Evolutionary conservation across 805 yeast genomes (phyloP), one percentile per base, ranked within the genome.

Genomic region (Myxozyma mucilagina): DNA sequence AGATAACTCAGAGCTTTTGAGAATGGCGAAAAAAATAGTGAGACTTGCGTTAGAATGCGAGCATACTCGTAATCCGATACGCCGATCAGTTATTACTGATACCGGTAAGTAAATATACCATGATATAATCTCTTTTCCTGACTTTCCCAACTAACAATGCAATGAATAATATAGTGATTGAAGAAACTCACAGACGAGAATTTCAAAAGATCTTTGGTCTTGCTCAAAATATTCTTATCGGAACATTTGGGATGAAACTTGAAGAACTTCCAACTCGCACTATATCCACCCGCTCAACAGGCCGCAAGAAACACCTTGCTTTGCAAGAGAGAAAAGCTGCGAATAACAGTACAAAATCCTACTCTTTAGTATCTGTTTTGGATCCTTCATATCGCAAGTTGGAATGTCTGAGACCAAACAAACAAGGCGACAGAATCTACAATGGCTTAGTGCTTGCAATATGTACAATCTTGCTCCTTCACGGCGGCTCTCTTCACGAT

Each of bases 11-110:
- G 65, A 56, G 16, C 24, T 62, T n/a, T 20, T 32, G 32, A 54
- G 67, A 9, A 57, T 64, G 66, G 67, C 63, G n/a, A 53, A 53
- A 45, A 63, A 63, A 18, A 47, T 64, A 29, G 66, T 62, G 16
- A 45, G 51, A 38, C 29, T 58, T 20, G 67, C 65, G 31, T 51
- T 64, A 10, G 58, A 56, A 13, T 29, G 29, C 32, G 67, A 58
- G 35, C 47, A 50, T 20, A 36, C 48, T 16, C 55, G 63, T 6
- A 36, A 20, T 13, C 63, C 67, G 5, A 9, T 64, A 3, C 63
- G 67, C 4, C 41, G 67, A 20, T 20, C 34, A 4, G 49, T 24
- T 36, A 63, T 64, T 10, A 54, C 35, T 39, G 63, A 64, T 18
- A 57, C 59, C 32, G 61, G 66, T 62, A 51, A 8, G 11, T n/a